Evolutionary conservation across 495 filamentous ascomycete genomes (phyloP).

Genomic region (Talaromyces proteolyticus): DNA sequence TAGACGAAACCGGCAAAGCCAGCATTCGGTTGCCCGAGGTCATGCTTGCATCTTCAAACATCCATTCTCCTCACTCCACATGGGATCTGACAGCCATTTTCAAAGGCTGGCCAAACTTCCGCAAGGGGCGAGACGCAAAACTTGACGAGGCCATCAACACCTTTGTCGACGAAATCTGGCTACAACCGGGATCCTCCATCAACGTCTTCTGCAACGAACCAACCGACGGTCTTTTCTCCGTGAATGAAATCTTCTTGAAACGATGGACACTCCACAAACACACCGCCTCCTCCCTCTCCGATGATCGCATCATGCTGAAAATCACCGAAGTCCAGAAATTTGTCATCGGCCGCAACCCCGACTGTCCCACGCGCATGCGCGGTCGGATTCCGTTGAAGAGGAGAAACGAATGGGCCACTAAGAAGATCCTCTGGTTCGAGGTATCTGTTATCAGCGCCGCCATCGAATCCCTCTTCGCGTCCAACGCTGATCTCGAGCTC

Average conservation of each 20-base stretch:
- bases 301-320: slow-evolving; percentile 30
- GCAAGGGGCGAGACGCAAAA: slow-evolving; percentile 8
- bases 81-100: slow-evolving; percentile 41
- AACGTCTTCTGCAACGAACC: slow-evolving; percentile 15
- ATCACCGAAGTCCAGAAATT: slow-evolving; percentile 39
- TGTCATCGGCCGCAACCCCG: slow-evolving; percentile 7
- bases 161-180: slow-evolving; percentile 22
- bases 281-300: not conserved
- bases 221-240: slow-evolving; percentile 8
- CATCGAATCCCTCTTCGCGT: slow-evolving; percentile 19
- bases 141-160: slow-evolving; percentile 17
- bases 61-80: slow-evolving; percentile 34
- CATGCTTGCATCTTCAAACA: slow-evolving; percentile 23
- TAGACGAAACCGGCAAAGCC: slow-evolving; percentile 34
- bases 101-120: slow-evolving; percentile 10
- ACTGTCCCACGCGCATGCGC: slow-evolving; percentile 9
- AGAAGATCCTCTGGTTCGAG: slow-evolving; percentile 39
- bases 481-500: slow-evolving; percentile 22
- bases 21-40: slow-evolving; percentile 11
- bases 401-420: not conserved
- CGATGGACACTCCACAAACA: slow-evolving; percentile 22
- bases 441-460: slow-evolving; percentile 26
- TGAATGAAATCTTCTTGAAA: slow-evolving; percentile 27
- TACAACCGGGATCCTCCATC: slow-evolving; percentile 19
- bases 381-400: slow-evolving; percentile 12